A percentile compares a stretch with the other conserved stretches of the same genome.
phyloP scores from a whole-genome alignment of 2,329 filamentous ascomycete genomes.

The Phyllosticta paracitricarpa region DNA sequence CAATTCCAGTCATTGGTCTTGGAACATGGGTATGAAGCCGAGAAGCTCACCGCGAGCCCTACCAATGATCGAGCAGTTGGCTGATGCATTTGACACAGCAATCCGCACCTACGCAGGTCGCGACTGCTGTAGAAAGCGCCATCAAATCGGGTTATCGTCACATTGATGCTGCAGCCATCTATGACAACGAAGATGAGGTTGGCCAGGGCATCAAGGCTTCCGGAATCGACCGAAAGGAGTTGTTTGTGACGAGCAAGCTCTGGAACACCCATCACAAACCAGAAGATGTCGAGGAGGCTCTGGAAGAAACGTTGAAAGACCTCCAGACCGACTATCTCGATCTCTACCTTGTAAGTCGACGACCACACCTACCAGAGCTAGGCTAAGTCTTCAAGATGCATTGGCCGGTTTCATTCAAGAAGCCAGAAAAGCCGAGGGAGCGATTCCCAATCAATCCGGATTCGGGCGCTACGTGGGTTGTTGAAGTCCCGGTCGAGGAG shows the following conservation, averaged over 20 bases:
- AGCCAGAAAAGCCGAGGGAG: conserved; percentile 65
- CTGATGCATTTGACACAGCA: background rate
- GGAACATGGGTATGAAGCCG: conserved; percentile 2
- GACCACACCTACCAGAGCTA: background rate
- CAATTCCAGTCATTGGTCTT: conserved; percentile 6
- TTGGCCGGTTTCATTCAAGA: conserved; percentile 51
- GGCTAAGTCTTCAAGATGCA: conserved; percentile 51
- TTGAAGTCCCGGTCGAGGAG: conserved; percentile 27
- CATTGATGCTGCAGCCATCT: conserved; percentile 43
- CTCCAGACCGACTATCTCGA: conserved; percentile 53
- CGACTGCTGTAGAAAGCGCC: conserved; percentile 1
- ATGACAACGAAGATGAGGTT: conserved; percentile 42
- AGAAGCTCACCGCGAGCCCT: background rate
- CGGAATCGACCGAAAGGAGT: conserved; percentile 35
- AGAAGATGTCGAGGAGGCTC: conserved; percentile 47
- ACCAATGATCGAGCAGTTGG: background rate
- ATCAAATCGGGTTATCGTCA: conserved; percentile 40
- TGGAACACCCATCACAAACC: conserved; percentile 87
- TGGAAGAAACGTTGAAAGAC: conserved; percentile 48
- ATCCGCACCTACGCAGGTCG: conserved; percentile 7
- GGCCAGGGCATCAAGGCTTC: conserved; percentile 37
- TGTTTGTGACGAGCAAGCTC: conserved; percentile 53
- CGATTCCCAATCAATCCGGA: conserved; percentile 46
- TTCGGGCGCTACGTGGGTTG: conserved; percentile 34
- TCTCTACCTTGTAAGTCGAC: conserved; percentile 33